phyloP scores from a whole-genome alignment of 1,284 basidiomycete species.

The Ustilago vetiveriae region DNA sequence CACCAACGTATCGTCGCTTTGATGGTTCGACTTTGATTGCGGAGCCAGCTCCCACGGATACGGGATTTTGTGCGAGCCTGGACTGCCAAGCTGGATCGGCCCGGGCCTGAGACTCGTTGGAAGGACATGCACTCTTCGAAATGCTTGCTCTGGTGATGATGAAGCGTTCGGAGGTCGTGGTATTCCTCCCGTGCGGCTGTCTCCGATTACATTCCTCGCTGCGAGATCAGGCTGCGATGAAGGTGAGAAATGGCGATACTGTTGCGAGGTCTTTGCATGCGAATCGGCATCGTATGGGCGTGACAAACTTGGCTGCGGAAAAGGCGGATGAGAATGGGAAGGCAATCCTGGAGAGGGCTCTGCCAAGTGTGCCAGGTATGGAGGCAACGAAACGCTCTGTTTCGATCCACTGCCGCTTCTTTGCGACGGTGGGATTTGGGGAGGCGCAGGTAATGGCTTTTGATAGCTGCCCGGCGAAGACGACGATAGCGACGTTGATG shows the following conservation, averaged over 20 bases:
- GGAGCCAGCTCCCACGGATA: slow-evolving; percentile 37
- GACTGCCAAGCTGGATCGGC: neutral
- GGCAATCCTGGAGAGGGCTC: too few relatives aligned
- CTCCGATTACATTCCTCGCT: too few relatives aligned
- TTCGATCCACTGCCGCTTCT: too few relatives aligned
- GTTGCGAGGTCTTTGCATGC: too few relatives aligned
- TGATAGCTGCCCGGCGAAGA: neutral
- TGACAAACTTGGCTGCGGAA: neutral
- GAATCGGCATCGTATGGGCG: too few relatives aligned
- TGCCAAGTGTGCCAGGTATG: slow-evolving; percentile 19
- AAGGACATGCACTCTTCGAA: neutral
- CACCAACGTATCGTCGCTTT: neutral
- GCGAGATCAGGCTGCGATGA: too few relatives aligned
- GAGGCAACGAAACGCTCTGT: slow-evolving; percentile 9
- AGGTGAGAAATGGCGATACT: too few relatives aligned
- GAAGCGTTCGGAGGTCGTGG: slow-evolving; percentile 1
- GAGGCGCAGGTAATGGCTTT: slow-evolving; percentile 2
- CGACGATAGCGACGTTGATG: neutral
- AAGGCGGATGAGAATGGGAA: too few relatives aligned
- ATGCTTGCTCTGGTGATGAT: neutral
- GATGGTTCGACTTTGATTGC: neutral
- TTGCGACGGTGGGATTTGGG: neutral
- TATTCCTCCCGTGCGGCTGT: too few relatives aligned
- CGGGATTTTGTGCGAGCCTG: neutral
- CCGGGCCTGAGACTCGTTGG: slow-evolving; percentile 8